These are phyloP conservation scores for Xylaria sp. DNA, from an alignment of 2,329 filamentous ascomycete species.

Conservation along the genomic window DNA sequence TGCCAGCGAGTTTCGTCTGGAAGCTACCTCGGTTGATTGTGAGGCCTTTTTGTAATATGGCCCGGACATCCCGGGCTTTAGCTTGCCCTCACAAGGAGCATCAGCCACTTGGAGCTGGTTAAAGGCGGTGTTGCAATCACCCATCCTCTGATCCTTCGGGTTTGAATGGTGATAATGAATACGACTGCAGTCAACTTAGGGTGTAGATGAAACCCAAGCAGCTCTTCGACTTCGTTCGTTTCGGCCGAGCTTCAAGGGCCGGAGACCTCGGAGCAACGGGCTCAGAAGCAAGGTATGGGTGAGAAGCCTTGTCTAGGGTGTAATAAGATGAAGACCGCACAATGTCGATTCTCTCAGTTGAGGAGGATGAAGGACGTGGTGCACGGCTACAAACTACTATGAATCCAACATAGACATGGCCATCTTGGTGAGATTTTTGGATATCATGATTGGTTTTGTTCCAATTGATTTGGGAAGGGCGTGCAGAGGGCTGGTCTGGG, in stretches of 20 bases:
- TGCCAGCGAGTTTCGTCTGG: conserved; percentile 4
- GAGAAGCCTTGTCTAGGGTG: background rate
- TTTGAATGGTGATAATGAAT: background rate
- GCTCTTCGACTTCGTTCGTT: background rate
- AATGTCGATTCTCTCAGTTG: conserved; percentile 1
- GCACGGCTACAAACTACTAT: conserved; percentile 24
- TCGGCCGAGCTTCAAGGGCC: background rate
- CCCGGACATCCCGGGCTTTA: conserved; percentile 4
- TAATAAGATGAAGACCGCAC: background rate
- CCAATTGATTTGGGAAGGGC: conserved; percentile 6
- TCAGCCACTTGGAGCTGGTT: conserved; percentile 18
- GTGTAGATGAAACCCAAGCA: background rate
- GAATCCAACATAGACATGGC: conserved; percentile 22
- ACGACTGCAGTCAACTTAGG: background rate
- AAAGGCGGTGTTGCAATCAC: background rate
- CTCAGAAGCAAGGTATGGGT: background rate
- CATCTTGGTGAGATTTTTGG: conserved; percentile 31
- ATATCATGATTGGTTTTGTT: conserved; percentile 29
- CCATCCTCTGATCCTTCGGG: conserved; percentile 23
- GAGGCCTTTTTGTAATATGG: conserved; percentile 10
- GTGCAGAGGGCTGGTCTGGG: background rate
- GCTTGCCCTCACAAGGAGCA: conserved; percentile 1
- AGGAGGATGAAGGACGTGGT: background rate
- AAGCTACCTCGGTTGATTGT: conserved; percentile 13
- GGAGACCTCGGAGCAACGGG: background rate